phyloP scores from a whole-genome alignment of 345 rosid genomes.

The Ricinus communis region DNA sequence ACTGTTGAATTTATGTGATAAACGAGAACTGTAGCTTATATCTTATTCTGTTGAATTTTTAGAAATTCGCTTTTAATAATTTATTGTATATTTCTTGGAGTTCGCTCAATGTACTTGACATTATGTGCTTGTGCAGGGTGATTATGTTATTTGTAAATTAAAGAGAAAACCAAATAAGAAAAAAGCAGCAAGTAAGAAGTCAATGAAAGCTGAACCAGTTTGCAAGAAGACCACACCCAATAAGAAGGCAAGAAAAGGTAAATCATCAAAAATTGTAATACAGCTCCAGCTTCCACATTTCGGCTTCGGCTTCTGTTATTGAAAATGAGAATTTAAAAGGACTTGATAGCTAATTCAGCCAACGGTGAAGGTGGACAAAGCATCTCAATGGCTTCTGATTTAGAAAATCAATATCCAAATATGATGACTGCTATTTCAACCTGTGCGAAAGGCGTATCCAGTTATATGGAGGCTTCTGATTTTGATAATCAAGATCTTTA shows the following conservation, averaged over 20 bases:
- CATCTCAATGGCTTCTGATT: background rate
- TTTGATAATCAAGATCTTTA: background rate
- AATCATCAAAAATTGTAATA: background rate
- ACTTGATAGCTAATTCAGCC: background rate
- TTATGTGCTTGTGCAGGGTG: conserved; percentile 17
- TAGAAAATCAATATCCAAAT: conserved; percentile 1
- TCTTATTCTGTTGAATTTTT: background rate
- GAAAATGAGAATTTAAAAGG: background rate
- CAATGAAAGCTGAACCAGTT: background rate
- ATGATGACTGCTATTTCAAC: background rate
- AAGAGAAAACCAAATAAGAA: conserved; percentile 8
- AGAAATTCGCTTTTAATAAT: background rate
- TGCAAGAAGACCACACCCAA: conserved; percentile 21
- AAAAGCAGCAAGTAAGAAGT: background rate
- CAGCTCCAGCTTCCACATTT: background rate
- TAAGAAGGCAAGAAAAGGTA: conserved; percentile 8
- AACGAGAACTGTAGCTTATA: no score
- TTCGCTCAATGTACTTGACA: background rate
- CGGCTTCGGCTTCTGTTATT: background rate
- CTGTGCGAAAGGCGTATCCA: background rate
- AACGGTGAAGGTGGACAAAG: background rate
- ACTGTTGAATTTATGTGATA: background rate
- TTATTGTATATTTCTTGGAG: background rate
- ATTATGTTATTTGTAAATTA: conserved; percentile 34
- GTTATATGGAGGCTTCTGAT: background rate